A percentile compares a stretch with the other conserved stretches of the same genome.
Evolutionary conservation across 1,284 basidiomycete genomes (phyloP).

Genomic region (Cutaneotrichosporon sp.): DNA sequence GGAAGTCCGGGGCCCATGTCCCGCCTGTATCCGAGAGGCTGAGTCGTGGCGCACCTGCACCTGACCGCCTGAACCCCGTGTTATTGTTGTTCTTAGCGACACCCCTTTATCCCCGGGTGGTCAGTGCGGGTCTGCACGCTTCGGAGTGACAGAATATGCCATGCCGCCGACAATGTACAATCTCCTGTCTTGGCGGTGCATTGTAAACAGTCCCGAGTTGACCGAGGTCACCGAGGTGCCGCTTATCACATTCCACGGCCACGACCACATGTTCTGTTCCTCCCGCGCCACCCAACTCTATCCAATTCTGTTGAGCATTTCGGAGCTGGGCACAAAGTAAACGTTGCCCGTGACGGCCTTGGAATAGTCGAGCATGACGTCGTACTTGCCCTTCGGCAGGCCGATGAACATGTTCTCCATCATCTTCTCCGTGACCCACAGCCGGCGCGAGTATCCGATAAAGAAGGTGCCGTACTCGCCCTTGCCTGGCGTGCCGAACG

Average conservation of each 20-base stretch:
- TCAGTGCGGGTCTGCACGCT: too few species aligned
- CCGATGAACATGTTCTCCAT: slow-evolving; percentile 20
- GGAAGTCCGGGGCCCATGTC: too few species aligned
- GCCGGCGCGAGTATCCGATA: slow-evolving; percentile 15
- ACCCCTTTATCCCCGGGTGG: too few species aligned
- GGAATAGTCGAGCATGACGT: slow-evolving; percentile 17
- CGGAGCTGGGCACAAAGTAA: slow-evolving; percentile 15
- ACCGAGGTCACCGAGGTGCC: too few species aligned
- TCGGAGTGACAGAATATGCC: too few species aligned
- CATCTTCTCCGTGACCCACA: slow-evolving; percentile 22
- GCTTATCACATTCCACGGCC: neutral
- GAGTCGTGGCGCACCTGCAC: too few species aligned
- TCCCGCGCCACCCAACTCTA: neutral
- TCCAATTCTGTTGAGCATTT: slow-evolving; percentile 1
- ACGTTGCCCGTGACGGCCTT: slow-evolving; percentile 11
- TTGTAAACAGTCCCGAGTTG: too few species aligned
- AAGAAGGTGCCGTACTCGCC: slow-evolving; percentile 20
- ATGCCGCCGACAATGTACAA: too few species aligned
- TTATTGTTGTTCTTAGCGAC: too few species aligned
- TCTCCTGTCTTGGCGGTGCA: too few species aligned
- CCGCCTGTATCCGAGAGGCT: too few species aligned
- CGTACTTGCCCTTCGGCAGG: slow-evolving; percentile 15
- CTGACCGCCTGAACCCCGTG: too few species aligned
- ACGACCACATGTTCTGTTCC: neutral
- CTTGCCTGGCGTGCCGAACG: slow-evolving; percentile 13